A percentile compares a stretch with the other conserved stretches of the same genome.
Evolutionary conservation across 345 rosid genomes (phyloP).

Genomic region (Salix caprea): DNA sequence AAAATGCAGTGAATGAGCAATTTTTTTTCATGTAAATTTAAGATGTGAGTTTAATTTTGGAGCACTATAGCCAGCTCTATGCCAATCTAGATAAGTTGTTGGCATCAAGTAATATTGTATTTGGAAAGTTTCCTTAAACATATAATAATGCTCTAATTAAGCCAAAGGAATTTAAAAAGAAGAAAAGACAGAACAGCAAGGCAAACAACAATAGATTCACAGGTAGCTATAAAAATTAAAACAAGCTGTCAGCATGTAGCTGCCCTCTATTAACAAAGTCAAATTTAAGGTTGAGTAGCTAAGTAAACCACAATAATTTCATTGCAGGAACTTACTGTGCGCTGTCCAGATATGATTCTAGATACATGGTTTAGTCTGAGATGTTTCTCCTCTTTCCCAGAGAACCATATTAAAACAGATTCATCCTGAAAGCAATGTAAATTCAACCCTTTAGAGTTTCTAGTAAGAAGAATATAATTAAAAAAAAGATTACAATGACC

Average conservation of each 20-base stretch:
- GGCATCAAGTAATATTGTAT: neutral
- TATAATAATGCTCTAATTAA: neutral
- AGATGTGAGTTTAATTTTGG: neutral
- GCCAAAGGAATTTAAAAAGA: neutral
- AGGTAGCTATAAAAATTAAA: neutral
- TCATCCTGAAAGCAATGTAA: conserved; percentile 67
- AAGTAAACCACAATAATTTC: neutral
- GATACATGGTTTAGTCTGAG: conserved; percentile 82
- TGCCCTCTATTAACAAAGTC: neutral
- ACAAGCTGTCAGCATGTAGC: neutral
- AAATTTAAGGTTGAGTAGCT: neutral
- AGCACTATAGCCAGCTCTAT: neutral
- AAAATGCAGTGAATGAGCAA: neutral
- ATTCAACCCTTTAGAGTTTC: conserved; percentile 12
- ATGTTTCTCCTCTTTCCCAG: conserved; percentile 89
- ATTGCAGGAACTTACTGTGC: conserved; percentile 70
- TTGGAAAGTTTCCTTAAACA: neutral
- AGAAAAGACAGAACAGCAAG: neutral
- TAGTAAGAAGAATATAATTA: neutral
- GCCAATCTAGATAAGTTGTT: neutral
- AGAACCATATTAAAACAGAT: conserved; percentile 93
- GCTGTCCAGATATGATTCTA: conserved; percentile 90
- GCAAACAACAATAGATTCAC: neutral
- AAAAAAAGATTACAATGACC: conserved; percentile 2
- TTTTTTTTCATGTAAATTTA: neutral